A percentile compares a stretch with the other conserved stretches of the same genome.
Evolutionary conservation across 202 grass and related monocot genomes (phyloP).

Genomic region (Sporobolus alterniflorus): DNA sequence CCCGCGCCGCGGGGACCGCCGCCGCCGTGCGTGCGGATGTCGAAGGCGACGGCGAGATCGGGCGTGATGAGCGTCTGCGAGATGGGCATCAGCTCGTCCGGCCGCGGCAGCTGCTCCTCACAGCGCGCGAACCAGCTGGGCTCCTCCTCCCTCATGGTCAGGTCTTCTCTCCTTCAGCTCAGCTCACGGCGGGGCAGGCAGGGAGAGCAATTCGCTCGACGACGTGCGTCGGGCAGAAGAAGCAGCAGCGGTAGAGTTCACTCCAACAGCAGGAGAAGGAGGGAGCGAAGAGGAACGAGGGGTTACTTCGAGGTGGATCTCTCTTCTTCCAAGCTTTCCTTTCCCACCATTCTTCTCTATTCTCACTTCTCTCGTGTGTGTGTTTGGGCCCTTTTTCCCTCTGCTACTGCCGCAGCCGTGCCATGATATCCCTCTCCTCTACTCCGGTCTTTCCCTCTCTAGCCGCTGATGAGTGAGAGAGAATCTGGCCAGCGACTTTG

Average conservation of each 20-base stretch:
- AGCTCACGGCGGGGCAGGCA: neutral
- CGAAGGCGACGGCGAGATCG: conserved; percentile 94
- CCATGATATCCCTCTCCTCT: conserved; percentile 33
- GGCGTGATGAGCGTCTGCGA: conserved; percentile 93
- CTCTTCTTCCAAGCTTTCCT: conserved; percentile 73
- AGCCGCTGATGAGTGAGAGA: conserved; percentile 36
- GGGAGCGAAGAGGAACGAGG: conserved; percentile 26
- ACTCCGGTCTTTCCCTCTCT: conserved; percentile 1
- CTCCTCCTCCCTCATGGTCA: conserved; percentile 92
- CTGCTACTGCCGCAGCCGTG: conserved; percentile 20
- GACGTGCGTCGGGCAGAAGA: neutral
- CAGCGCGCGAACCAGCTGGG: conserved; percentile 83
- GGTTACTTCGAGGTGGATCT: conserved; percentile 99
- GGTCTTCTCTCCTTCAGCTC: neutral
- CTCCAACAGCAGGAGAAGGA: neutral
- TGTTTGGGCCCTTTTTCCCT: conserved; percentile 7
- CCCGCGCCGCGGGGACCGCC: neutral
- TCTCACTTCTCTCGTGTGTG: conserved; percentile 13
- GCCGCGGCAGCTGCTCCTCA: conserved; percentile 90
- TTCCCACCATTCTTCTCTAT: conserved; percentile 24
- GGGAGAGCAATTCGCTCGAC: conserved; percentile 18
- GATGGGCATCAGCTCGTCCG: conserved; percentile 91
- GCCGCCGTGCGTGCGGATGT: conserved; percentile 51
- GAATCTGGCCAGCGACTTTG: conserved; percentile 29
- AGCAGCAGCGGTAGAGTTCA: conserved; percentile 3